These are phyloP conservation scores for Arthrobotrys musiformis DNA, from an alignment of 2,329 filamentous ascomycete species.

Conservation along the genomic window DNA sequence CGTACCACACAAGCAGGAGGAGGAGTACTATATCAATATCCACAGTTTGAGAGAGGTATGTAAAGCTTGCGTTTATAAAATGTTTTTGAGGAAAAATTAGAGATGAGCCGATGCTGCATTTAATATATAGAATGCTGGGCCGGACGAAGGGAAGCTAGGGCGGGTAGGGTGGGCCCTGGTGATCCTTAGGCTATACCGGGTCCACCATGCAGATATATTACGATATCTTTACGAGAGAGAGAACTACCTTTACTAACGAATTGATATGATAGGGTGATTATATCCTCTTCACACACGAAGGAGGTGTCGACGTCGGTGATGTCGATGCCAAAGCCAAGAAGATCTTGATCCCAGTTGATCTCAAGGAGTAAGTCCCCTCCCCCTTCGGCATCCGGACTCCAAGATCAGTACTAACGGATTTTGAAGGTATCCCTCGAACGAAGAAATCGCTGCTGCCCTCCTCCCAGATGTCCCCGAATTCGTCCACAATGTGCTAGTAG, in stretches of 20 bases:
- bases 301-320: conserved; percentile 99
- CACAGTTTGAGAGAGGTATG: conserved; percentile 99
- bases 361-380: conserved; percentile 70
- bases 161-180: conserved; percentile 11
- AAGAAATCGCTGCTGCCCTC: conserved; percentile 84
- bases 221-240: conserved; percentile 10
- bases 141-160: conserved; percentile 55
- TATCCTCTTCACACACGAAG: conserved; percentile 99
- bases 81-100: conserved; percentile 13
- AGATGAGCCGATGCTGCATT: background rate
- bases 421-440: conserved; percentile 85
- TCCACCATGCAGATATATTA: conserved; percentile 19
- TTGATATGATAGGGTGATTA: conserved; percentile 82
- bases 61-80: too few relatives aligned
- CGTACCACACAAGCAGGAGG: conserved; percentile 91
- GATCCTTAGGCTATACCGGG: conserved; percentile 32
- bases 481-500: conserved; percentile 96
- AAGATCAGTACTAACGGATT: background rate
- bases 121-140: conserved; percentile 34
- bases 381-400: background rate
- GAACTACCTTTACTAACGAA: background rate
- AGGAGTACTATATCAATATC: conserved; percentile 99
- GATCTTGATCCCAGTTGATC: conserved; percentile 95
- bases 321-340: conserved; percentile 99
- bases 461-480: conserved; percentile 94